Percentiles rank a stretch among this genome's conserved stretches.
Conservation (phyloP, 768 basidiomycete genomes). For the Boletus tomentosulus region DNA sequence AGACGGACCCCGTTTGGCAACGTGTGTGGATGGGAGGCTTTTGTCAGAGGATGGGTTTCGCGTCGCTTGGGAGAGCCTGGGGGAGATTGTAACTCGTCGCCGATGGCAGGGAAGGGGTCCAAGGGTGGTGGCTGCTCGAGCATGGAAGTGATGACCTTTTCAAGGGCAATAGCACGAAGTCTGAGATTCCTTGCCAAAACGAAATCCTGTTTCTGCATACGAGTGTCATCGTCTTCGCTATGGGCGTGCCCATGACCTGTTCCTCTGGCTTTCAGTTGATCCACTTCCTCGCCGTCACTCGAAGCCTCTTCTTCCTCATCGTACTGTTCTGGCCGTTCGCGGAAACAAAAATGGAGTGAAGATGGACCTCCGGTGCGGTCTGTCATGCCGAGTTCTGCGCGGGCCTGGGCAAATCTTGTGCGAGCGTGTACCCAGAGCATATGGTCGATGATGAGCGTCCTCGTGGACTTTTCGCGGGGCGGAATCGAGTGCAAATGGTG, state of each 20-base stretch:
- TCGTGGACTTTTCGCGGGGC: conserved; percentile 83
- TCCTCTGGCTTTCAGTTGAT: conserved; percentile 44
- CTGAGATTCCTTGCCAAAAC: conserved; percentile 59
- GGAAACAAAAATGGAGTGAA: conserved; percentile 55
- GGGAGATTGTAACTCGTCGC: conserved; percentile 49
- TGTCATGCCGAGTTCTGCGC: conserved; percentile 83
- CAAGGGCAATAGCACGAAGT: conserved; percentile 74
- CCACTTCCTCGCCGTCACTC: conserved; percentile 60
- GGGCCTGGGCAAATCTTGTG: conserved; percentile 78
- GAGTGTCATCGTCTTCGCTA: conserved; percentile 56
- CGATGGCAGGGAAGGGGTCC: conserved; percentile 43
- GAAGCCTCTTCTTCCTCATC: conserved; percentile 67
- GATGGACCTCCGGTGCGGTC: conserved; percentile 70
- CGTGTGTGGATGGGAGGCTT: conserved; percentile 49
- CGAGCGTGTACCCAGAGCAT: conserved; percentile 81
- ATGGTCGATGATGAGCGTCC: conserved; percentile 84
- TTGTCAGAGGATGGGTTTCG: conserved; percentile 15
- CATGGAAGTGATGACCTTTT: conserved; percentile 80
- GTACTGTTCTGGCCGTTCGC: conserved; percentile 69
- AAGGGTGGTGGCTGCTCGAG: conserved; percentile 71
- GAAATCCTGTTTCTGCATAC: conserved; percentile 55
- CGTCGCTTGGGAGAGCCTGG: conserved; percentile 48
- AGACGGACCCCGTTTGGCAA: conserved; percentile 81
- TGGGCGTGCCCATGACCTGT: conserved; percentile 46
- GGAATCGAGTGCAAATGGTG: conserved; percentile 86